Percentiles rank a stretch among this genome's conserved stretches.
Conservation (phyloP, 768 basidiomycete species). For the Pleurotus pulmonarius region DNA sequence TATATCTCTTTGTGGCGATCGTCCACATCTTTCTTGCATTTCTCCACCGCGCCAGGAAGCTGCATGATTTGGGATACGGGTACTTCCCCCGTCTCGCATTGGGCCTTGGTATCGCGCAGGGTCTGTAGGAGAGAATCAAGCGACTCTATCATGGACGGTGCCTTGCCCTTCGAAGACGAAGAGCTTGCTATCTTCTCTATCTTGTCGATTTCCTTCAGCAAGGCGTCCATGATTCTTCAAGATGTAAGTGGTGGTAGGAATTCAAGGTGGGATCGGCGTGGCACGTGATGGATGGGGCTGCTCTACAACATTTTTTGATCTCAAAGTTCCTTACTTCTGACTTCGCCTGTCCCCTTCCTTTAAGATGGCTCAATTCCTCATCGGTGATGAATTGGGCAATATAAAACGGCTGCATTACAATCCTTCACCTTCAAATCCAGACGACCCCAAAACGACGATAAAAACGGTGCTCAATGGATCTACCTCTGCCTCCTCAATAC, state of each 20-base stretch:
- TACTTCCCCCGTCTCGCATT: conserved; percentile 43
- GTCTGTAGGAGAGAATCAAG: conserved; percentile 61
- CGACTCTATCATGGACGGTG: conserved; percentile 51
- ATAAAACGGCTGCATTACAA: conserved; percentile 57
- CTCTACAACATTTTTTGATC: too few species aligned
- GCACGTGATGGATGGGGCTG: conserved; percentile 9
- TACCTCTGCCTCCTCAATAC: conserved; percentile 23
- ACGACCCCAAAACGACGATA: conserved; percentile 29
- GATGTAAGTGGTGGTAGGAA: background rate
- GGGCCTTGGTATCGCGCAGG: conserved; percentile 53
- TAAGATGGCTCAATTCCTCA: conserved; percentile 63
- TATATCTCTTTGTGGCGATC: conserved; percentile 90
- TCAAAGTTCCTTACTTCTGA: too few species aligned
- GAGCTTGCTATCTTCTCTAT: conserved; percentile 60
- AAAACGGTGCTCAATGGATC: conserved; percentile 24
- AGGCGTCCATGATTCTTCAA: conserved; percentile 53
- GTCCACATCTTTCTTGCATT: conserved; percentile 79
- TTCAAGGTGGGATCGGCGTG: background rate
- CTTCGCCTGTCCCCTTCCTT: background rate
- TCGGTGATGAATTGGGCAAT: conserved; percentile 77
- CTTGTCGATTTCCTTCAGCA: conserved; percentile 76
- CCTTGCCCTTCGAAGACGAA: conserved; percentile 45
- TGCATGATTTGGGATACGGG: conserved; percentile 45
- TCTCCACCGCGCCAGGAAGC: conserved; percentile 58
- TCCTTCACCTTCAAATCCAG: conserved; percentile 17